Percentiles rank a stretch among this genome's conserved stretches.
These are phyloP conservation scores for Acanthamoeba rhysodes DNA, from an alignment of 208 protist genomes.

Conservation along the genomic window DNA sequence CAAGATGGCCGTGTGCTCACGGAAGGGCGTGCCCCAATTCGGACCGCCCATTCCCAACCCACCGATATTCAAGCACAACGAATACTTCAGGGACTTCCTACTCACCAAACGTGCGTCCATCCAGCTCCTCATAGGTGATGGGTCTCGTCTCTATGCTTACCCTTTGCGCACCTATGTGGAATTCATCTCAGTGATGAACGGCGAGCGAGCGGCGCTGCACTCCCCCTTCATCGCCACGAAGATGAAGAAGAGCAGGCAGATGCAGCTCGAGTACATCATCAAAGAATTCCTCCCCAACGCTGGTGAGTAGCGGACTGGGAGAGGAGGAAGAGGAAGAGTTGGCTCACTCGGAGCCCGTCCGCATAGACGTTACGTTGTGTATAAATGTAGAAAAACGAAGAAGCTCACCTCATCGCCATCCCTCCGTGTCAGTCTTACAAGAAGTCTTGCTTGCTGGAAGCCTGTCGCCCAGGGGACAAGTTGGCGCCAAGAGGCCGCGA, in stretches of 20 bases:
- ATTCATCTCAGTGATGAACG: slow-evolving; percentile 15
- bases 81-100: slow-evolving; percentile 40
- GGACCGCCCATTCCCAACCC: slow-evolving; percentile 49
- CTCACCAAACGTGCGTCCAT: slow-evolving; percentile 29
- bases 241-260: slow-evolving; percentile 40
- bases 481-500: too few relatives aligned
- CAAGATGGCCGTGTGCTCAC: background rate
- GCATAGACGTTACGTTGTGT: background rate
- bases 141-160: background rate
- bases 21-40: slow-evolving; percentile 30
- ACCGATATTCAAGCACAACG: background rate
- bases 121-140: background rate
- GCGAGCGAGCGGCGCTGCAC: slow-evolving; percentile 20
- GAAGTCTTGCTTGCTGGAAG: too few relatives aligned
- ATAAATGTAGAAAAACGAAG: background rate
- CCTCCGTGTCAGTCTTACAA: background rate
- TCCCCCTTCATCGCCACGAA: slow-evolving; percentile 26
- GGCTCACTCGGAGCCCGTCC: background rate
- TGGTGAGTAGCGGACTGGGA: background rate
- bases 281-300: background rate
- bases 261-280: slow-evolving; percentile 54
- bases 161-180: background rate
- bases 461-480: too few relatives aligned
- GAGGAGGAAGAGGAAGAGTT: too few relatives aligned
- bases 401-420: background rate